Conservation (phyloP, 805 yeast species). For the Candida glaebosa region DNA sequence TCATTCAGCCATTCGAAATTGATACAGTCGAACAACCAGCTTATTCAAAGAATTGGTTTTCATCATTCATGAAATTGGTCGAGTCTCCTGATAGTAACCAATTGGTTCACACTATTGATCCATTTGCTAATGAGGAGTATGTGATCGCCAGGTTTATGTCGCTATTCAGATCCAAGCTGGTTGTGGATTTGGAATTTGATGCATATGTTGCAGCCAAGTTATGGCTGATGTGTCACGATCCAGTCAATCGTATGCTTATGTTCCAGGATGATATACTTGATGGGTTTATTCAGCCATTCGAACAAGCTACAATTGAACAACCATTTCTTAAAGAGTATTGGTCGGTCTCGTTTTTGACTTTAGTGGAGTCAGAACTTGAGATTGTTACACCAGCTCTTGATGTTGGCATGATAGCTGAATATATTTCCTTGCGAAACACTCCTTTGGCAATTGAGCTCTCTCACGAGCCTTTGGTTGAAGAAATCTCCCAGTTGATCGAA, state of each 20-base stretch:
- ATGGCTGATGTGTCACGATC: neutral
- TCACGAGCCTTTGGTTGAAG: constrained; percentile 42
- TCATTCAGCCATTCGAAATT: neutral
- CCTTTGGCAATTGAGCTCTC: constrained; percentile 20
- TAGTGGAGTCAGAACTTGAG: neutral
- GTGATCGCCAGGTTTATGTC: neutral
- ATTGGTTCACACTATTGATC: too few species aligned
- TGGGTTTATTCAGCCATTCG: neutral
- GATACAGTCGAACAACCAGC: neutral
- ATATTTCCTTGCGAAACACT: constrained; percentile 6
- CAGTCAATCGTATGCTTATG: neutral
- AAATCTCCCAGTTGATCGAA: constrained; percentile 20
- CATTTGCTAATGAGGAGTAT: too few species aligned
- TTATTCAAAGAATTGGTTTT: too few species aligned
- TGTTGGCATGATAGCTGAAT: neutral
- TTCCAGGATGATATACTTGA: neutral
- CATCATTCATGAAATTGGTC: too few species aligned
- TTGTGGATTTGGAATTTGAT: neutral
- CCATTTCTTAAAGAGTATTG: neutral
- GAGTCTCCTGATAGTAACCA: too few species aligned
- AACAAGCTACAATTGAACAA: neutral
- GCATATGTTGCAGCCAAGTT: neutral
- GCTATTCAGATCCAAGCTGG: neutral
- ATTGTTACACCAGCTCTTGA: too few species aligned
- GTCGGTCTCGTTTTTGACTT: neutral